phyloP scores from a whole-genome alignment of 1,284 basidiomycete genomes.

The Moniliella sp. region DNA sequence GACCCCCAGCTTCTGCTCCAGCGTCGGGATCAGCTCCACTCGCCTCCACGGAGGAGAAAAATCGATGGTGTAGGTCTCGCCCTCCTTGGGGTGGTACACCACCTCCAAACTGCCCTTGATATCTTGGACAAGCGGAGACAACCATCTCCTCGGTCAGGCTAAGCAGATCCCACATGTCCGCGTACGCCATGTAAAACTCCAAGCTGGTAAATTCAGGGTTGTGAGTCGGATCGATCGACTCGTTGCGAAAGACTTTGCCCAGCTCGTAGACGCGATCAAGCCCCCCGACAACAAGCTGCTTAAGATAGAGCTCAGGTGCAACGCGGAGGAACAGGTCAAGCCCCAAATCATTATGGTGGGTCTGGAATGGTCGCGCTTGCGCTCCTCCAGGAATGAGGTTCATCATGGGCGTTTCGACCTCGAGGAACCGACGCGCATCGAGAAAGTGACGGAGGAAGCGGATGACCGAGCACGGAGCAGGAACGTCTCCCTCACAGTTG shows the following conservation, averaged over 20 bases:
- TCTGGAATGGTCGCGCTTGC: slow-evolving; percentile 93
- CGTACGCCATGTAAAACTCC: slow-evolving; percentile 99
- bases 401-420: slow-evolving; percentile 98
- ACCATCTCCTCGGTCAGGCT: slow-evolving; percentile 80
- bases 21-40: slow-evolving; percentile 82
- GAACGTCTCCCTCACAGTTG: slow-evolving; percentile 71
- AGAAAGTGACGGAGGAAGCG: slow-evolving; percentile 58
- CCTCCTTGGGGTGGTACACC: slow-evolving; percentile 77
- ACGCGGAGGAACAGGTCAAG: slow-evolving; percentile 94
- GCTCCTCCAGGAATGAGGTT: slow-evolving; percentile 89
- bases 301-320: slow-evolving; percentile 91
- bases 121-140: slow-evolving; percentile 75
- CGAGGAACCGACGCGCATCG: slow-evolving; percentile 79
- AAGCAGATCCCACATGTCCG: slow-evolving; percentile 97
- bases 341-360: slow-evolving; percentile 93
- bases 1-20: slow-evolving; percentile 76
- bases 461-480: slow-evolving; percentile 47
- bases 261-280: slow-evolving; percentile 96
- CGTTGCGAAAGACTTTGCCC: slow-evolving; percentile 90
- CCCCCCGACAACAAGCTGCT: slow-evolving; percentile 88
- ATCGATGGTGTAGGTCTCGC: slow-evolving; percentile 65
- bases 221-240: slow-evolving; percentile 81
- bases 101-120: slow-evolving; percentile 67
- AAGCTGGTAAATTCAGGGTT: slow-evolving; percentile 52
- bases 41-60: slow-evolving; percentile 94